Evolutionary conservation across 2,329 filamentous ascomycete genomes (phyloP).

Genomic region (Diaporthe eres): DNA sequence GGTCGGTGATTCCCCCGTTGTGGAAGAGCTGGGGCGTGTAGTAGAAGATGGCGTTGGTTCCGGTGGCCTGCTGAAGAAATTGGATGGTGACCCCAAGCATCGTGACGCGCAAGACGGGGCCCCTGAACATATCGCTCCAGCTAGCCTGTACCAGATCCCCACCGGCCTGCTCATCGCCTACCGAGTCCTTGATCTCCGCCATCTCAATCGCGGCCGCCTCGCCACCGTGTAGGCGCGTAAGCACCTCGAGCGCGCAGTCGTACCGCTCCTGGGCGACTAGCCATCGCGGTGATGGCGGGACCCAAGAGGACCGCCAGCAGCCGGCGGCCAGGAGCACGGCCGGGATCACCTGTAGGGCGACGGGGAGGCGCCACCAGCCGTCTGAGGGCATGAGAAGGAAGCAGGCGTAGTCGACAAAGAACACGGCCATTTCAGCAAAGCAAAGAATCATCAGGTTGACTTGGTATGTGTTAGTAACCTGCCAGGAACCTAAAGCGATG

Average conservation of each 20-base stretch:
- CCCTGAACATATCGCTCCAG: slow-evolving; percentile 50
- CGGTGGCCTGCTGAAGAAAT: slow-evolving; percentile 49
- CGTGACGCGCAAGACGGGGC: slow-evolving; percentile 48
- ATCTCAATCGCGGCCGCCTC: slow-evolving; percentile 48
- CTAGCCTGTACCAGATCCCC: slow-evolving; percentile 39
- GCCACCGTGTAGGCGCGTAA: slow-evolving; percentile 42
- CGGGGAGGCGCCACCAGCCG: slow-evolving; percentile 52
- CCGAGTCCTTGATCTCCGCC: slow-evolving; percentile 59
- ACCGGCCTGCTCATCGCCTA: slow-evolving; percentile 45
- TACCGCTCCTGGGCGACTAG: slow-evolving; percentile 42
- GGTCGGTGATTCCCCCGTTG: slow-evolving; percentile 68
- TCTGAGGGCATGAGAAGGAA: slow-evolving; percentile 45
- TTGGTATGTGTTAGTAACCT: not conserved
- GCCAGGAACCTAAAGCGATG: not conserved
- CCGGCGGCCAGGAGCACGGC: slow-evolving; percentile 45
- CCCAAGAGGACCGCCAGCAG: slow-evolving; percentile 43
- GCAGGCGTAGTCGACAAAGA: slow-evolving; percentile 50
- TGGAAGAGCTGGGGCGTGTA: slow-evolving; percentile 48
- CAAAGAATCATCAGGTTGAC: slow-evolving; percentile 49
- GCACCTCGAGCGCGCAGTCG: slow-evolving; percentile 43
- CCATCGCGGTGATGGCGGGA: slow-evolving; percentile 43
- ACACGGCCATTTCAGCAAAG: slow-evolving; percentile 51
- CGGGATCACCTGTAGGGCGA: slow-evolving; percentile 47
- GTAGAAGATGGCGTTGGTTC: slow-evolving; percentile 51
- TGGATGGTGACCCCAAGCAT: slow-evolving; percentile 49